A percentile compares a stretch with the other conserved stretches of the same genome.
These are phyloP conservation scores for Cystoisospora suis DNA, from an alignment of 169 alveolate genomes.

Conservation along the genomic window DNA sequence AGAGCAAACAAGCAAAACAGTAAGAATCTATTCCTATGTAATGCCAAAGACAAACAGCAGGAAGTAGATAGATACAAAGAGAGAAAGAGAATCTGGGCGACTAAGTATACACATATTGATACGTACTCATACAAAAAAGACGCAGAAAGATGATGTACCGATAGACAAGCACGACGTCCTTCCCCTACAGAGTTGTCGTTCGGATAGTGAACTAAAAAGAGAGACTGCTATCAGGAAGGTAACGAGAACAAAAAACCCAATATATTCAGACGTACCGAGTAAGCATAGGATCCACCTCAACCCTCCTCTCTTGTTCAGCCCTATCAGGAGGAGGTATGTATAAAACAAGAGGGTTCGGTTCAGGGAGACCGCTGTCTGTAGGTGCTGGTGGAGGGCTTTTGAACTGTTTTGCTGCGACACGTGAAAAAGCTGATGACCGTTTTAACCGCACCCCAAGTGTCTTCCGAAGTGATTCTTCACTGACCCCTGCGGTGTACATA, in stretches of 20 bases:
- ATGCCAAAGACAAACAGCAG: not conserved
- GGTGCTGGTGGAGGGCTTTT: slow-evolving; percentile 59
- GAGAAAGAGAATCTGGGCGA: not conserved
- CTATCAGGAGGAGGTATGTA: slow-evolving; percentile 77
- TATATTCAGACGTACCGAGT: slow-evolving; percentile 73
- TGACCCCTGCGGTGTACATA: slow-evolving; percentile 64
- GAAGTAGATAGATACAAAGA: not conserved
- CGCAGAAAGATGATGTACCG: not conserved
- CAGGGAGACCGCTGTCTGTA: slow-evolving; percentile 2
- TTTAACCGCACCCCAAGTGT: slow-evolving; percentile 78
- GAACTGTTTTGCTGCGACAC: slow-evolving; percentile 56
- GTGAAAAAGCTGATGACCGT: slow-evolving; percentile 65
- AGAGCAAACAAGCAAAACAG: no score
- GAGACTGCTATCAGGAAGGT: no score
- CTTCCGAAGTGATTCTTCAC: slow-evolving; percentile 79
- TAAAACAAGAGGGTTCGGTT: slow-evolving; percentile 71
- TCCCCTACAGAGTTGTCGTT: not conserved
- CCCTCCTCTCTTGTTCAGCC: slow-evolving; percentile 63
- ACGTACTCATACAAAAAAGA: not conserved
- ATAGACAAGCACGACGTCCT: not conserved
- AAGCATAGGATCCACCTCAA: slow-evolving; percentile 80
- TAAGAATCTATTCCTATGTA: no score
- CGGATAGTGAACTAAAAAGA: no score
- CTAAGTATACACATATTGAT: not conserved
- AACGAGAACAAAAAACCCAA: no score